Base-by-base conservation (phyloP, 495 filamentous ascomycete genomes). In the Annulohypoxylon nitens region DNA sequence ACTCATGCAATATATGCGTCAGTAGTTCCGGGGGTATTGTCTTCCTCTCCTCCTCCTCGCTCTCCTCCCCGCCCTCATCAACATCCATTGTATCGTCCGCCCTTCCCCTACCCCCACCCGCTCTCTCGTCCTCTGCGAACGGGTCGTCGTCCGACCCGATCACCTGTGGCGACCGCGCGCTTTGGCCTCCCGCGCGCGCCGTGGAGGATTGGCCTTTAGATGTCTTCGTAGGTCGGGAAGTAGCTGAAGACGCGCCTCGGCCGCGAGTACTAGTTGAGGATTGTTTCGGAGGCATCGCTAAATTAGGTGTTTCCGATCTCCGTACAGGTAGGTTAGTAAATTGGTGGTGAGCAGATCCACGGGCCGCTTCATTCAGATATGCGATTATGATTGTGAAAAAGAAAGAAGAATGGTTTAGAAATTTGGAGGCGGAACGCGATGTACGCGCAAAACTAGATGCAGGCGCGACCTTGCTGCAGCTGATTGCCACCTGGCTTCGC, bases 21-120 rank as follows among this genome's bases (percentile, higher is more conserved):
- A 99, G 81, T 20, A 99, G 84, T 53, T 91, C 90, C 1, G 87
- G 83, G 7, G 94, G 93, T 16, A 99, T 92, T 1, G 85, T 83
- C 61, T 77, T 80, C 39, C 76, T 66, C 12, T 66, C 64, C 36
- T 81, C 80, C 1, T 75, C 79, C 7, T 82, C 80, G 2, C 79
- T 76, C 20, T 75, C 78, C 0, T 81, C 78, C 0, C 75, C 75
- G 1, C 65, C 64, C 4, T 72, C 74, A 12, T 78, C 77, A 11
- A 73, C 64, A 1, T 80, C 72, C 73, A 71, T 79, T 11, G 64
- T 58, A 45, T 61, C 43, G 11, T 33, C 39, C 57, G 41, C 62
- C 9, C 39, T 14, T 34, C 48, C 20, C 30, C 26, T 25, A 3
- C 20, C 41, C 63, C 39, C 33, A 59, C 16, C 33, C 30, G 50